Percentiles rank a stretch among this genome's conserved stretches.
Conservation (phyloP, 2,329 filamentous ascomycete species). For the Elsinoe ampelina region DNA sequence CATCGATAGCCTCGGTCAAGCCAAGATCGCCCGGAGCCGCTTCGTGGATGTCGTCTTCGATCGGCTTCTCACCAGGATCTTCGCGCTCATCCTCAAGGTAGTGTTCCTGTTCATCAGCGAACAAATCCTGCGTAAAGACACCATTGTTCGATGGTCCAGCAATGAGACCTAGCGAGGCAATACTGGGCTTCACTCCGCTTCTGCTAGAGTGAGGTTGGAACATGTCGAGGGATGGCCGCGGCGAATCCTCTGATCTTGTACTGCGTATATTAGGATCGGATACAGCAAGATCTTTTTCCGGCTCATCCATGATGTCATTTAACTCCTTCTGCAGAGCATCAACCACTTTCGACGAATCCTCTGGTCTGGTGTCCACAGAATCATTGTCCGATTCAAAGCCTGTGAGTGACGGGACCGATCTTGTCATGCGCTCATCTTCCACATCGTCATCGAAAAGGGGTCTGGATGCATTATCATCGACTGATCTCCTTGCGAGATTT, state of each 20-base stretch:
- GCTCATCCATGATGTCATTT: constrained; percentile 82
- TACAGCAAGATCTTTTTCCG: constrained; percentile 57
- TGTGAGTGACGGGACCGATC: constrained; percentile 71
- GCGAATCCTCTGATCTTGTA: constrained; percentile 43
- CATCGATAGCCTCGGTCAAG: constrained; percentile 82
- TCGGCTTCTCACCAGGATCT: constrained; percentile 50
- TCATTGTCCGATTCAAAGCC: constrained; percentile 68
- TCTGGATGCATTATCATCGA: constrained; percentile 54
- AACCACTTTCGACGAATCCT: constrained; percentile 70
- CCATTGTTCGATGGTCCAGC: constrained; percentile 79
- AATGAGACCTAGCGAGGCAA: constrained; percentile 84
- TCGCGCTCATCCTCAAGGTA: constrained; percentile 80
- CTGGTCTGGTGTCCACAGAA: constrained; percentile 47
- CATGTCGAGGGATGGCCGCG: constrained; percentile 36
- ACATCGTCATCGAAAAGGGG: constrained; percentile 77
- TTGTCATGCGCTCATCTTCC: constrained; percentile 59
- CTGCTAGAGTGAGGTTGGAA: constrained; percentile 38
- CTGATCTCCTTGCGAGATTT: constrained; percentile 52
- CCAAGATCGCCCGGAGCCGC: constrained; percentile 91
- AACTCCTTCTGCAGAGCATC: constrained; percentile 88
- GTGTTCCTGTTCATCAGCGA: constrained; percentile 82
- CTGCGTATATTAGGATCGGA: constrained; percentile 39
- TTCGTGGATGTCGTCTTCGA: constrained; percentile 79
- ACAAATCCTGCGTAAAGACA: constrained; percentile 86
- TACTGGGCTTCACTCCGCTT: constrained; percentile 61